Evolutionary conservation across 2,329 filamentous ascomycete genomes (phyloP).

Genomic region (Cordyceps farinosa): DNA sequence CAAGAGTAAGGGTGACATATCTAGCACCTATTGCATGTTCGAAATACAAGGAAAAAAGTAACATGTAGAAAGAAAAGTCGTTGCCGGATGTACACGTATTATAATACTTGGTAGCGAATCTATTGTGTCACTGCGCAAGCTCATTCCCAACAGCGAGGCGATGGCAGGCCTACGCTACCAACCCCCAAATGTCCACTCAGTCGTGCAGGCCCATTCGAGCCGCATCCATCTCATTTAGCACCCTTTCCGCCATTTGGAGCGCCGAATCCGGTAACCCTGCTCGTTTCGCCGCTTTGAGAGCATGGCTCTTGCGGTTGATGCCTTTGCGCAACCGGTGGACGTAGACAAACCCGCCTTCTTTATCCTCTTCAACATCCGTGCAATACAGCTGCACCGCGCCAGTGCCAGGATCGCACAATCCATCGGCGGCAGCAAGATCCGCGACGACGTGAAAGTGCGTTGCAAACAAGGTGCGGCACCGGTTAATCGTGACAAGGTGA

Average conservation of each 20-base stretch:
- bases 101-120: too few relatives aligned
- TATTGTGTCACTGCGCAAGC: too few relatives aligned
- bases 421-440: conserved; percentile 63
- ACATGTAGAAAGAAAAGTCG: too few relatives aligned
- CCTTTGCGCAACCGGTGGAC: conserved; percentile 77
- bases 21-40: too few relatives aligned
- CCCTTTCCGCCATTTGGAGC: conserved; percentile 61
- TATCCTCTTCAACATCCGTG: conserved; percentile 80
- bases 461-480: conserved; percentile 80
- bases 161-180: too few relatives aligned
- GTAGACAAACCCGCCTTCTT: conserved; percentile 72
- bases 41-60: too few relatives aligned
- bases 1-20: too few relatives aligned
- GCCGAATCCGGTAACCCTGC: conserved; percentile 76
- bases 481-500: conserved; percentile 75
- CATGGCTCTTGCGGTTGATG: conserved; percentile 83
- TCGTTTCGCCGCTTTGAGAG: conserved; percentile 86
- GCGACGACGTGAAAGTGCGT: conserved; percentile 89
- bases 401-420: conserved; percentile 35
- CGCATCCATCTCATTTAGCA: conserved; percentile 39
- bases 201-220: neutral
- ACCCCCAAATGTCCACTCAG: neutral
- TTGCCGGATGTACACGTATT: too few relatives aligned
- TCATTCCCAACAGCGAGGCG: too few relatives aligned
- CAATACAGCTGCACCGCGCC: conserved; percentile 70